Conservation (phyloP, 768 basidiomycete genomes). For the Suillus fuscotomentosus region DNA sequence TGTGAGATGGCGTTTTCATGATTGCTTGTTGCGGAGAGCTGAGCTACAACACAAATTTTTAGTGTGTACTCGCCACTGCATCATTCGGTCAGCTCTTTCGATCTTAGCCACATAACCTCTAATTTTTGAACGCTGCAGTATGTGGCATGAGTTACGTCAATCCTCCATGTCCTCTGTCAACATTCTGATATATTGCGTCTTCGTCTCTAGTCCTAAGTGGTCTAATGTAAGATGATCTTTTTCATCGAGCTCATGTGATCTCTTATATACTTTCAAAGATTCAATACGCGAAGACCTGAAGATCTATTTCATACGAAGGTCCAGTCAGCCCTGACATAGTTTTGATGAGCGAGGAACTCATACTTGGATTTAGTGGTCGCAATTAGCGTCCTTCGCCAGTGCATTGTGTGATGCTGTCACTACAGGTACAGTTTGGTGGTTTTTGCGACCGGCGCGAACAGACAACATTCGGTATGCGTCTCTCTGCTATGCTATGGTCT, state of each 20-base stretch:
- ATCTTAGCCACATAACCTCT: not conserved
- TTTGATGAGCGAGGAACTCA: not conserved
- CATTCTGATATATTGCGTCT: not conserved
- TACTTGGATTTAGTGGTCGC: slow-evolving; percentile 6
- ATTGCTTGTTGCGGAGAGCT: not conserved
- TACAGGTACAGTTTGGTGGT: slow-evolving; percentile 14
- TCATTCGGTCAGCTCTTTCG: slow-evolving; percentile 13
- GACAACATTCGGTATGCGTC: slow-evolving; percentile 10
- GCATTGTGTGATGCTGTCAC: slow-evolving; percentile 20
- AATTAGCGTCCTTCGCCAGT: slow-evolving; percentile 11
- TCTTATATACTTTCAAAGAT: slow-evolving; percentile 5
- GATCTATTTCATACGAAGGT: slow-evolving; percentile 10
- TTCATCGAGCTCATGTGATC: not conserved
- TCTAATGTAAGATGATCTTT: not conserved
- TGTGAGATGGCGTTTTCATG: not conserved
- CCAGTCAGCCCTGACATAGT: not conserved
- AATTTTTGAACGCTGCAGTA: slow-evolving; percentile 3
- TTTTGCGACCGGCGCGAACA: slow-evolving; percentile 13
- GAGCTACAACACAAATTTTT: not conserved
- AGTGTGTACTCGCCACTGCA: slow-evolving; percentile 8
- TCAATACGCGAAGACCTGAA: slow-evolving; percentile 7
- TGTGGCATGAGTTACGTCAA: slow-evolving; percentile 14
- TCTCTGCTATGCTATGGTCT: not conserved
- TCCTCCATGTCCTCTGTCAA: not conserved
- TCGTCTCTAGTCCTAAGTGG: slow-evolving; percentile 5